Percentiles rank a stretch among this genome's conserved stretches.
These are phyloP conservation scores for Neurospora hispaniola DNA, from an alignment of 495 filamentous ascomycete genomes.

Conservation along the genomic window DNA sequence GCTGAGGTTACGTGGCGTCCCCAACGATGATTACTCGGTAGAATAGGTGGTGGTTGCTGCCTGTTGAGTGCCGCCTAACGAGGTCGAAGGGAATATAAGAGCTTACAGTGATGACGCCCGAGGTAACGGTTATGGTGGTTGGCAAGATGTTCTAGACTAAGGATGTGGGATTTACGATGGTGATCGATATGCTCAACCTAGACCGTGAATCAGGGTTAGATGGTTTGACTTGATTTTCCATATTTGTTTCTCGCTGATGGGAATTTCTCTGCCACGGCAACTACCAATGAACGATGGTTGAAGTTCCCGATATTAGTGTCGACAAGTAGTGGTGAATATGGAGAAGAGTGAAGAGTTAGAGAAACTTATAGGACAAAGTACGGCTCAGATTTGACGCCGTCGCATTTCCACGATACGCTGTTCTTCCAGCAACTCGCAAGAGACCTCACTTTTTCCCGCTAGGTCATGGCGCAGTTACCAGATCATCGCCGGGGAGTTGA, in stretches of 20 bases:
- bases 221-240: too few species aligned
- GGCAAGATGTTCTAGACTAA: background rate
- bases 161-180: background rate
- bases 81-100: background rate
- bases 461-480: background rate
- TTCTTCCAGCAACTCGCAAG: background rate
- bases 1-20: background rate
- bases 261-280: background rate
- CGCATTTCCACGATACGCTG: background rate
- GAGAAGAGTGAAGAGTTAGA: too few species aligned
- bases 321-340: background rate
- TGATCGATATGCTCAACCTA: background rate
- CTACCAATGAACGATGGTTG: background rate
- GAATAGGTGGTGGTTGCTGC: background rate
- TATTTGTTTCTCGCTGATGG: background rate
- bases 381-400: background rate
- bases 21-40: background rate
- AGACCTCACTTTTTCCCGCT: background rate
- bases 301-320: background rate
- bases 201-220: background rate
- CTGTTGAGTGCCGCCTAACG: background rate
- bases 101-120: background rate
- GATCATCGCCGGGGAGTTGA: background rate
- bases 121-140: background rate
- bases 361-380: too few species aligned